Base-by-base conservation (phyloP, 1,139 yeast genomes). In the Magnusiomyces paraingens region DNA sequence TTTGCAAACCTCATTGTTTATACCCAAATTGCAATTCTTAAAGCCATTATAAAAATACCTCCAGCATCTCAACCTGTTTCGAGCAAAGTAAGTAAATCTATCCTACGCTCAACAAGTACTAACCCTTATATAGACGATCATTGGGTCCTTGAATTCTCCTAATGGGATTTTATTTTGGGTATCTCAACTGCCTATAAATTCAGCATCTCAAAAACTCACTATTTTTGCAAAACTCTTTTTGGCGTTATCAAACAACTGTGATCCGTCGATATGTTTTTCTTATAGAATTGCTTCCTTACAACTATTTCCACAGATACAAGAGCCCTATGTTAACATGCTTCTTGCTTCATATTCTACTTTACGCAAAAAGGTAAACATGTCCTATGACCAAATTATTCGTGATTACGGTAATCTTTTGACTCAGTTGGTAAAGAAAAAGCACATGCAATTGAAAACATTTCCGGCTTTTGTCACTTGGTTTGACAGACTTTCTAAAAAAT, bases 111-210 rank as follows among this genome's bases (percentile, higher is more conserved):
- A 5, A 36, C 11, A 47, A 29, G n/a, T 36, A 17, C 55, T 48
- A 49, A 38, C 39, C 1, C 20, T 44, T 40, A 47, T 1, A 46
- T 55, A 52, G 58, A 50, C 8, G 29, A 51, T 49, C 26, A 50
- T 46, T 10, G 48, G 10, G 40, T 53, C 52, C 44, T 52, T 45
- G 21, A n/a, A 29, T 10, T 40, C 53, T 1, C 15, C 45, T 2
- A 35, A 43, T 10, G 60, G 59, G 2, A 54, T 58, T 3, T 42
- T 50, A 6, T 51, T 47, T n/a, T 60, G 63, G 63, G 55, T 58
- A 39, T 17, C 35, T 0, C 49, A 43, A 8, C 49, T 58, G 6
- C 46, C 58, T 14, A 15, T 48, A 11, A 39, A 49, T 15, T 54
- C 53, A 1, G 18, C 45, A 6, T 22, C 47, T 2, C 47, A 49